Percentiles rank a stretch among this genome's conserved stretches.
These are phyloP conservation scores for Macaranga tanarius DNA, from an alignment of 441 rosid genomes.

Conservation along the genomic window DNA sequence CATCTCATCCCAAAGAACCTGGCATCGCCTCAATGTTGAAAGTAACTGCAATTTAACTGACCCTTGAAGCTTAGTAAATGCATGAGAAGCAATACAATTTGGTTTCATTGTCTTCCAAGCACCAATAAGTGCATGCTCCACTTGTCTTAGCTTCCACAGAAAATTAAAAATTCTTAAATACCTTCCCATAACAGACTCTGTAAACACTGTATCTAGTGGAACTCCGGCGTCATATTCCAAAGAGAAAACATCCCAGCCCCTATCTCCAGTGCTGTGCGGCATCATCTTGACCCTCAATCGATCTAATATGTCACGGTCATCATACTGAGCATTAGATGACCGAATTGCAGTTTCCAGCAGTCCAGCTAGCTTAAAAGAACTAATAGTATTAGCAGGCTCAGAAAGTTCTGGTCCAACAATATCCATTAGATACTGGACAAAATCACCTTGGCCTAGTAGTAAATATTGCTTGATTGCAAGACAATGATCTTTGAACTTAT, in stretches of 20 bases:
- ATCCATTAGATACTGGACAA: conserved; percentile 96
- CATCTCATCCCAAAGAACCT: conserved; percentile 96
- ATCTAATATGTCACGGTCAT: conserved; percentile 83
- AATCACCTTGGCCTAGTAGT: conserved; percentile 95
- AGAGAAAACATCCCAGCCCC: conserved; percentile 98
- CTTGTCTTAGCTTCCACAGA: conserved; percentile 90
- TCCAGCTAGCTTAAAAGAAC: conserved; percentile 91
- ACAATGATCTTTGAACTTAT: conserved; percentile 88
- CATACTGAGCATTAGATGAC: conserved; percentile 96
- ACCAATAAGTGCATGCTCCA: conserved; percentile 93
- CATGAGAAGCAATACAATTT: conserved; percentile 77
- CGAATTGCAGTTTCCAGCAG: conserved; percentile 82
- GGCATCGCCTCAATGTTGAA: conserved; percentile 82
- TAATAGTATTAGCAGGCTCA: conserved; percentile 90
- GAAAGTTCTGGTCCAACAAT: conserved; percentile 87
- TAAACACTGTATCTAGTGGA: conserved; percentile 85
- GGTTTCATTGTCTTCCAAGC: conserved; percentile 99
- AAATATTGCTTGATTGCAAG: conserved; percentile 95
- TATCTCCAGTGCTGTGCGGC: conserved; percentile 84
- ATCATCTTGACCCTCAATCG: conserved; percentile 87
- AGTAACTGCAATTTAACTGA: conserved; percentile 71
- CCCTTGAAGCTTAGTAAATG: conserved; percentile 70
- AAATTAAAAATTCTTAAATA: conserved; percentile 88
- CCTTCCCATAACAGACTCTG: conserved; percentile 76
- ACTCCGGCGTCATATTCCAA: conserved; percentile 88